Evolutionary conservation across 495 filamentous ascomycete genomes (phyloP).

Genomic region (Aspergillus cavernicola): DNA sequence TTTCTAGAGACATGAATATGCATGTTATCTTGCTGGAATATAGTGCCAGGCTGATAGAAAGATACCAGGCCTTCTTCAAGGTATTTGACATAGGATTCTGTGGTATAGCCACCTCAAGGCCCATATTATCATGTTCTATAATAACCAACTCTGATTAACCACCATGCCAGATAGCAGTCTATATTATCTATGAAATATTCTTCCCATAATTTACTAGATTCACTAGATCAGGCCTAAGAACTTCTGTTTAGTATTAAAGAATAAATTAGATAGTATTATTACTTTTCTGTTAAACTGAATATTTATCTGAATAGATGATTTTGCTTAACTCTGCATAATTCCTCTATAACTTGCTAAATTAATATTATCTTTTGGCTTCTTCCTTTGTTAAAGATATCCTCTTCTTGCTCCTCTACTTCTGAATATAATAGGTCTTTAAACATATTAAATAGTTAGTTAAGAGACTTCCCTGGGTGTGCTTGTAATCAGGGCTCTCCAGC

Average conservation of each 20-base stretch:
- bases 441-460: neutral
- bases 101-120: neutral
- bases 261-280: neutral
- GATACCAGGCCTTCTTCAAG: neutral
- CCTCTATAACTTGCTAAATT: neutral
- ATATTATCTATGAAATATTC: constrained; percentile 6
- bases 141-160: constrained; percentile 3
- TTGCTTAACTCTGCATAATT: neutral
- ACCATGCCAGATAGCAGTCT: constrained; percentile 3
- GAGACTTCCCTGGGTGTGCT: neutral
- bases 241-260: neutral
- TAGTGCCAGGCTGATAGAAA: neutral
- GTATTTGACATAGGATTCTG: constrained; percentile 2
- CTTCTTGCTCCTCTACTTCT: constrained; percentile 4
- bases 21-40: constrained; percentile 7
- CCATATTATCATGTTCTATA: neutral
- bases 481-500: neutral
- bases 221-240: neutral
- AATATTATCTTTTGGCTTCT: neutral
- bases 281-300: neutral
- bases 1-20: neutral
- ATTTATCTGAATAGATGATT: neutral
- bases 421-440: neutral
- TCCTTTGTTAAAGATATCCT: neutral
- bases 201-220: constrained; percentile 1